These are phyloP conservation scores for Jacaranda mimosifolia DNA, from an alignment of 257 asterid species.

Conservation along the genomic window DNA sequence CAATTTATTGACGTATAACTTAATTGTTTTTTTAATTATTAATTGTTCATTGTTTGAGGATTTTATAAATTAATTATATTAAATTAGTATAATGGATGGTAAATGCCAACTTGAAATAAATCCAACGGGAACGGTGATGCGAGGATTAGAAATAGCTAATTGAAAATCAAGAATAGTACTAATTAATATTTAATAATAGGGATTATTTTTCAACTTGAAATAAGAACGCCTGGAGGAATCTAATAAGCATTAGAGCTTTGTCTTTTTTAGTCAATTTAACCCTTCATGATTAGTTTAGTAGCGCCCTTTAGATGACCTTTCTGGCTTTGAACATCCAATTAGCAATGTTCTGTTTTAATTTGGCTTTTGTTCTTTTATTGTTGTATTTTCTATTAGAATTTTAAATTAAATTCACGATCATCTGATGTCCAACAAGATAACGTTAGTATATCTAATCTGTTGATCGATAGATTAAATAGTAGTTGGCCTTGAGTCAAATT, in stretches of 20 bases:
- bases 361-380: no score
- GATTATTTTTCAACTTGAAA: constrained; percentile 21
- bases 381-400: no score
- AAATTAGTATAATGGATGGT: background rate
- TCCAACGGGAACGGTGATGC: constrained; percentile 33
- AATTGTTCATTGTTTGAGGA: background rate
- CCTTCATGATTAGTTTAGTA: constrained; percentile 32
- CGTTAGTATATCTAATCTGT: no score
- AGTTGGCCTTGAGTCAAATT: no score
- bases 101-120: constrained; percentile 19
- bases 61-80: background rate
- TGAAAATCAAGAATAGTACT: constrained; percentile 6
- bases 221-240: constrained; percentile 17
- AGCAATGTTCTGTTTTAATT: background rate
- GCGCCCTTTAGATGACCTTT: constrained; percentile 43
- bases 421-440: no score
- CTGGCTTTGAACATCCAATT: constrained; percentile 34
- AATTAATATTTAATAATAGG: background rate
- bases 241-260: constrained; percentile 9
- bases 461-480: no score
- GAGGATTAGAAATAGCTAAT: constrained; percentile 41
- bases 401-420: no score
- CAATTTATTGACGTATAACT: no score
- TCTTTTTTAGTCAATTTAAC: constrained; percentile 29
- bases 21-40: no score